phyloP scores from a whole-genome alignment of 257 asterid species.

The Gentiana macrophylla region DNA sequence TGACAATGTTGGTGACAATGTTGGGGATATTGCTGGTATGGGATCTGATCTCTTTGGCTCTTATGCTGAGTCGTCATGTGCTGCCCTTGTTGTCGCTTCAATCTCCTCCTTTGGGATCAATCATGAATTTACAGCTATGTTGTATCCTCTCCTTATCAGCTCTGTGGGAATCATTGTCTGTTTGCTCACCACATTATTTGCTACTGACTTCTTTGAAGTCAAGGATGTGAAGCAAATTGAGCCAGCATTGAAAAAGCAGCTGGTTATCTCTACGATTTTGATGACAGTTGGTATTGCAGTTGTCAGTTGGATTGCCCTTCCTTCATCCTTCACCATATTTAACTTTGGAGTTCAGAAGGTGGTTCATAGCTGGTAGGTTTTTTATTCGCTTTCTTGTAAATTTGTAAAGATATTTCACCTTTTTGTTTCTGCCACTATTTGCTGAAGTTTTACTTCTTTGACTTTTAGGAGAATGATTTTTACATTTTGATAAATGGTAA shows the following conservation, averaged over 20 bases:
- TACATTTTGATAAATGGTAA: not conserved
- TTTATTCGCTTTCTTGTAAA: too few species aligned
- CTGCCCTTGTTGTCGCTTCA: slow-evolving; percentile 50
- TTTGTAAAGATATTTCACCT: too few species aligned
- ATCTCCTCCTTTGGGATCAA: slow-evolving; percentile 47
- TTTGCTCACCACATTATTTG: slow-evolving; percentile 39
- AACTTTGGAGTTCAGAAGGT: slow-evolving; percentile 35
- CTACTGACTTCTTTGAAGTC: slow-evolving; percentile 39
- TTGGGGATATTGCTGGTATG: slow-evolving; percentile 65
- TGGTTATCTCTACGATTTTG: slow-evolving; percentile 37
- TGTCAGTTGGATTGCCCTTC: slow-evolving; percentile 35
- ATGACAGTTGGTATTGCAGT: slow-evolving; percentile 44
- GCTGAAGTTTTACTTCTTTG: not conserved
- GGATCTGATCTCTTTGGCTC: slow-evolving; percentile 55
- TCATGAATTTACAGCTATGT: slow-evolving; percentile 42
- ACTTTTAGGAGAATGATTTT: not conserved
- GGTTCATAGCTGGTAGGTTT: slow-evolving; percentile 31
- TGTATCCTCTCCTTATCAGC: slow-evolving; percentile 43
- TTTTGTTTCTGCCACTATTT: too few species aligned
- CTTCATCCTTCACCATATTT: slow-evolving; percentile 43
- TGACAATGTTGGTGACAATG: slow-evolving; percentile 58
- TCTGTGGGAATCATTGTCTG: slow-evolving; percentile 42
- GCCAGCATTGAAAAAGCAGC: slow-evolving; percentile 49
- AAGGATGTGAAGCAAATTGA: slow-evolving; percentile 35
- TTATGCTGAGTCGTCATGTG: slow-evolving; percentile 59